Evolutionary conservation across 345 rosid genomes (phyloP).

Genomic region (Ceriops decandra): DNA sequence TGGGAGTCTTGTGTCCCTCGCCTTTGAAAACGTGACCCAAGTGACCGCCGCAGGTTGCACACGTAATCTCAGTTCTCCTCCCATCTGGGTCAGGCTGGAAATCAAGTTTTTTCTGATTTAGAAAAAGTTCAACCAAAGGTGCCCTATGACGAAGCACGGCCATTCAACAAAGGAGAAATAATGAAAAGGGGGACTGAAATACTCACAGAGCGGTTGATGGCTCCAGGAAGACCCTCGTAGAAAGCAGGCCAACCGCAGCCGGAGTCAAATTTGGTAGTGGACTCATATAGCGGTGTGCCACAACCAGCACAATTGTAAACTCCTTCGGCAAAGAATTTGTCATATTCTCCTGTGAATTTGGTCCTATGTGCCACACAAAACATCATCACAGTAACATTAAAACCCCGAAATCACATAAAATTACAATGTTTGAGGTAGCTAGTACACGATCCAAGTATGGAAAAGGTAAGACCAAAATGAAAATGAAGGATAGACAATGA

Average conservation of each 20-base stretch:
- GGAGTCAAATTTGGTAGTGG: slow-evolving; percentile 6
- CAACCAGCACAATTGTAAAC: too few species aligned
- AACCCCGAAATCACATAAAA: too few species aligned
- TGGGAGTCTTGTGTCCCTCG: slow-evolving; percentile 29
- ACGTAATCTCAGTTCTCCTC: slow-evolving; percentile 30
- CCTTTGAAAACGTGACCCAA: slow-evolving; percentile 16
- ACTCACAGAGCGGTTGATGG: slow-evolving; percentile 26
- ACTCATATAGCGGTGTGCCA: too few species aligned
- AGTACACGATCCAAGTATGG: too few species aligned
- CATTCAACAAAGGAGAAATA: background rate
- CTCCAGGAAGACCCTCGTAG: slow-evolving; percentile 28
- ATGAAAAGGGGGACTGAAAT: background rate
- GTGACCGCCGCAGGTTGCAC: slow-evolving; percentile 32
- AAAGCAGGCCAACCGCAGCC: slow-evolving; percentile 33
- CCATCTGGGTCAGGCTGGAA: slow-evolving; percentile 30
- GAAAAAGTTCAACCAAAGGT: background rate
- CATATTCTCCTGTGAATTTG: too few species aligned
- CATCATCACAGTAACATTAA: too few species aligned
- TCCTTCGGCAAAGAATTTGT: too few species aligned
- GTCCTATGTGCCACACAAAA: too few species aligned
- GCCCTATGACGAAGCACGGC: too few species aligned
- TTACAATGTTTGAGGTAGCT: too few species aligned
- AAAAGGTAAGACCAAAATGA: too few species aligned
- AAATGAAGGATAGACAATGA: too few species aligned
- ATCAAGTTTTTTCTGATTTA: background rate